Conservation (phyloP, 2,329 filamentous ascomycete species). For the Aspergillus pseudotamarii region DNA sequence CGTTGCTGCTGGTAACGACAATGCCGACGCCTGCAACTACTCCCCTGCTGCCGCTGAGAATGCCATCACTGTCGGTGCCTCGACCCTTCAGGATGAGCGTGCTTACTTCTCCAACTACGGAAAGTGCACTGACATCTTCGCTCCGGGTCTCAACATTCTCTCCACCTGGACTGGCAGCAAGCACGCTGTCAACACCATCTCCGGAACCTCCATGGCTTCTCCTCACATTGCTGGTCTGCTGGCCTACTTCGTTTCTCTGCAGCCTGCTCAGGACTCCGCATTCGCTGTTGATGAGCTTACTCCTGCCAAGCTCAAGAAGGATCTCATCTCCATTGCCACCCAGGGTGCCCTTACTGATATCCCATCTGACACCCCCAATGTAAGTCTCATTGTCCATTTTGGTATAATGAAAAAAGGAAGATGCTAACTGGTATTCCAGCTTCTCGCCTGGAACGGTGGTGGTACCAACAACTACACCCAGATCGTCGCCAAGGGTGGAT, state of each 20-base stretch:
- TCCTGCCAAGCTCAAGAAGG: constrained; percentile 90
- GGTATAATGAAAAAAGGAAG: neutral
- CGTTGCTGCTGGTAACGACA: constrained; percentile 97
- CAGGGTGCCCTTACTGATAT: constrained; percentile 77
- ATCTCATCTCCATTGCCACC: constrained; percentile 82
- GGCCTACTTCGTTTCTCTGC: constrained; percentile 96
- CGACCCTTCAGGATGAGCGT: constrained; percentile 88
- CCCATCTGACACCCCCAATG: constrained; percentile 82
- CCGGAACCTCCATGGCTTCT: constrained; percentile 98
- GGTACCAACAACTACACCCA: constrained; percentile 87
- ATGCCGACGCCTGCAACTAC: constrained; percentile 98
- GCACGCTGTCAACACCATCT: constrained; percentile 97
- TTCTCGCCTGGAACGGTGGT: constrained; percentile 98
- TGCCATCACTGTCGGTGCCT: constrained; percentile 94
- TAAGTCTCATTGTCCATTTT: constrained; percentile 40
- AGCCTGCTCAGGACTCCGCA: constrained; percentile 85
- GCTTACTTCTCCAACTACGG: constrained; percentile 99
- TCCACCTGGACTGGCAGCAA: constrained; percentile 99
- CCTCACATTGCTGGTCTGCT: constrained; percentile 95
- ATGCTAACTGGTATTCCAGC: constrained; percentile 43
- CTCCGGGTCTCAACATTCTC: constrained; percentile 91
- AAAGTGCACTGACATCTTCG: constrained; percentile 99
- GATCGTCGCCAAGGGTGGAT: constrained; percentile 75
- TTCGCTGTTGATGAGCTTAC: constrained; percentile 88
- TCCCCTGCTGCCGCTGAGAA: constrained; percentile 90